Base-by-base conservation (phyloP, 441 rosid species). In the Erodium moschatum region DNA sequence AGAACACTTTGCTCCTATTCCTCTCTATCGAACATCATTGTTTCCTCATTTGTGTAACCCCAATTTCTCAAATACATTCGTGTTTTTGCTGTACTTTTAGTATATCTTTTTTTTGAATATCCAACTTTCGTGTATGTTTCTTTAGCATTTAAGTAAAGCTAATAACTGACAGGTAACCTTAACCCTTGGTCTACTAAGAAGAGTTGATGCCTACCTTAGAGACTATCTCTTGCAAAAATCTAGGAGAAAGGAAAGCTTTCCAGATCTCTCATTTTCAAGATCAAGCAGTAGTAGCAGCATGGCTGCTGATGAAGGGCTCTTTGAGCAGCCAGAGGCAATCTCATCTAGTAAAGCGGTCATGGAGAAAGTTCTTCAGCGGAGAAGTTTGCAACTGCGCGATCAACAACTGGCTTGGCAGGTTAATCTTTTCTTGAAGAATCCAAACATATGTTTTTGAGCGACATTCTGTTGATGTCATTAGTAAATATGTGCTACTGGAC, bases 361-460 rank as follows among this genome's bases (percentile, higher is more conserved):
- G 98, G 98, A 94, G 80, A 93, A 84, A 81, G 87, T 91, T 76
- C 91, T 91, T 75, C 95, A 86, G 77, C 80, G 91, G 70, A 88
- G 93, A 81, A 88, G 98, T 76, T 78, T 91, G 85, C 91, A 86
- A 67, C 82, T 91, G 89, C 92, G 90, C 63, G 91, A 91, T 73
- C 82, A 86, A 93, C 98, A 89, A 82, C 86, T 90, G 83, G 77
- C 88, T 73, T 93, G 97, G 97, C 89, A 85, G 95, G 98, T 58
- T 19, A 27, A 20, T 58, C 63, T 19, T 58, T 19, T 58, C 8
- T 19, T 20, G 29, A 11, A 58, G 63, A 58, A 58, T 19, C 5
- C 63, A 58, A 58, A 58, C 19, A 19, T 19, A 58, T 19, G 13
- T 8, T 8, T 58, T 58, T 5, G 13, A 58, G 20, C 20, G 63